These are phyloP conservation scores for Aspergillus sp. DNA, from an alignment of 2,329 filamentous ascomycete genomes.

Conservation along the genomic window DNA sequence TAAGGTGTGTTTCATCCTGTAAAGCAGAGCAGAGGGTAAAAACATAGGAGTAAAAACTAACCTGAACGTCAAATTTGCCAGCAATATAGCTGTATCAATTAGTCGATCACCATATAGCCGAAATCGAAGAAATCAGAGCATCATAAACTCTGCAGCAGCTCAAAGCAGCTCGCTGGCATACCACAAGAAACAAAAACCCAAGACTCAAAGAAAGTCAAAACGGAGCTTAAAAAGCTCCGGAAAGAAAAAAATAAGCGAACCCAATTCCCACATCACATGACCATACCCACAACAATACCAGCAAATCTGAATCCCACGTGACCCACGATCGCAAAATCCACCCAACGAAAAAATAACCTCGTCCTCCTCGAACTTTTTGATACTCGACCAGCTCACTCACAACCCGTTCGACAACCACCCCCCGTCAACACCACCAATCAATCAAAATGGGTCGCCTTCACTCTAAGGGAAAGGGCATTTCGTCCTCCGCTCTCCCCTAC, in stretches of 20 bases:
- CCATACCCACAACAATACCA: not conserved
- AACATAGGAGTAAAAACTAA: slow-evolving; percentile 28
- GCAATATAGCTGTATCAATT: not conserved
- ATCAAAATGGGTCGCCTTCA: slow-evolving; percentile 75
- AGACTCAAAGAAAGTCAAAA: slow-evolving; percentile 3
- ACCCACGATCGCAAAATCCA: slow-evolving; percentile 29
- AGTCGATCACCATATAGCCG: not conserved
- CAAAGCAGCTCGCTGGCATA: not conserved
- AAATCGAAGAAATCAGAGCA: slow-evolving; percentile 6
- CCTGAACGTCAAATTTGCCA: not conserved
- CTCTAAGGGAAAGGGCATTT: slow-evolving; percentile 99
- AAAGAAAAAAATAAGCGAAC: slow-evolving; percentile 21
- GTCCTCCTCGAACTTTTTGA: slow-evolving; percentile 5
- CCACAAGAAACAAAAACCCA: slow-evolving; percentile 7
- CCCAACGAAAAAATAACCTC: slow-evolving; percentile 19
- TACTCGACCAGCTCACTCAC: slow-evolving; percentile 22
- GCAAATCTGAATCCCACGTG: slow-evolving; percentile 26
- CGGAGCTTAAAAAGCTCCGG: slow-evolving; percentile 4
- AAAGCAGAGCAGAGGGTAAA: slow-evolving; percentile 18
- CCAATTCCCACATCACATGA: slow-evolving; percentile 17
- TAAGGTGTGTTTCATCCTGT: slow-evolving; percentile 71
- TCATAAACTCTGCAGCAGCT: slow-evolving; percentile 10
- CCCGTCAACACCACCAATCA: slow-evolving; percentile 15
- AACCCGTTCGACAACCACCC: slow-evolving; percentile 35
- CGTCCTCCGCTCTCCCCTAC: slow-evolving; percentile 93